Percentiles rank a stretch among this genome's conserved stretches.
phyloP scores from a whole-genome alignment of 2,329 filamentous ascomycete genomes.

The Pyricularia sp. region DNA sequence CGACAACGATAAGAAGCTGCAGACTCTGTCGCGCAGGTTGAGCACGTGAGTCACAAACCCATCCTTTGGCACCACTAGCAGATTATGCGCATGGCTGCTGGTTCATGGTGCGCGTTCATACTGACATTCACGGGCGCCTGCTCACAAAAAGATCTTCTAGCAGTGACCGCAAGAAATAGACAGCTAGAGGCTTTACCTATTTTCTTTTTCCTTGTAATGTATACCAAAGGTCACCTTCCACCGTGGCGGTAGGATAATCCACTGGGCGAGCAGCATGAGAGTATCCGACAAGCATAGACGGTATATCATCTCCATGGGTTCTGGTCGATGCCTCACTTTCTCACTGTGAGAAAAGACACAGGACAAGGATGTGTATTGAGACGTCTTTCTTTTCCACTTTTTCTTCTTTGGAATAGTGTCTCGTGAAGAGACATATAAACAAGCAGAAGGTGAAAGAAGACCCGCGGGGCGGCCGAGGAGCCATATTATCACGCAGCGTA shows the following conservation, averaged over 20 bases:
- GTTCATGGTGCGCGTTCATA: not conserved
- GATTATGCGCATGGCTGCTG: not conserved
- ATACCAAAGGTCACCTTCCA: not conserved
- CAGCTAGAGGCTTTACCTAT: not conserved
- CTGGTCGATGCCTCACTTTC: not conserved
- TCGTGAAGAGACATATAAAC: not conserved
- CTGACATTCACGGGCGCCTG: not conserved
- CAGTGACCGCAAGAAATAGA: not conserved
- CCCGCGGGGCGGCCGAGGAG: not conserved
- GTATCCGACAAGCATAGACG: not conserved
- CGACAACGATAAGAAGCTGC: slow-evolving; percentile 82
- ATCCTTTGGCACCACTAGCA: not conserved
- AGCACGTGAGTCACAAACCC: slow-evolving; percentile 74
- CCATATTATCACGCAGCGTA: not conserved
- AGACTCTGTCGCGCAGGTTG: slow-evolving; percentile 79
- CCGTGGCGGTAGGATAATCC: not conserved
- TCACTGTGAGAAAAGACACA: not conserved
- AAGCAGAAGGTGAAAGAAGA: not conserved
- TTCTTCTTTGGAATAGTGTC: not conserved
- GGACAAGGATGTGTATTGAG: not conserved
- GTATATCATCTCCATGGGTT: not conserved
- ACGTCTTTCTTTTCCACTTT: not conserved
- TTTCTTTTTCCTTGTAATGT: not conserved
- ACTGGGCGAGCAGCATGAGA: not conserved
- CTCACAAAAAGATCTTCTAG: not conserved